Evolutionary conservation across 1,284 basidiomycete species (phyloP), one percentile per base, ranked within the genome.

Genomic region (Papiliotrema fonsecae): DNA sequence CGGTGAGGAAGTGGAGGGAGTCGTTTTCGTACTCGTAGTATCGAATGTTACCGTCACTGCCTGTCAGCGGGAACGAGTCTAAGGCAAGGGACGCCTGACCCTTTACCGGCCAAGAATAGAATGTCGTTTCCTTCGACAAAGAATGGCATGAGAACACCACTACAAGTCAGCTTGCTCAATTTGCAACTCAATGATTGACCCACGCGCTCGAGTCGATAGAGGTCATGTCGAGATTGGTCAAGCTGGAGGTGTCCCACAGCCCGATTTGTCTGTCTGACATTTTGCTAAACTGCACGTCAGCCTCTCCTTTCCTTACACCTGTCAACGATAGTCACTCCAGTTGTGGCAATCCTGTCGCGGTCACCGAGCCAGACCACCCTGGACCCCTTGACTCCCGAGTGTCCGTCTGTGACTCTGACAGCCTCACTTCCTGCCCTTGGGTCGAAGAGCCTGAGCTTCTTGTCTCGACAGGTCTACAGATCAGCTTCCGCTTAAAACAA

Each of bases 121-220:
- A 97, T 84, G 55, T 88, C 86, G 74, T 94, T 96, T 60, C 78
- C 79, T 50, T 97, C 92, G 41, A 82, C 84, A 84, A 89, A 98
- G 82, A 94, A 97, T 1, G 94, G 94, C 90, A 97, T 97, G 45
- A 96, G 74, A 34, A 97, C 89, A 42, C 94, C 93, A n/a, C 65
- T 68, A 31, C 21, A 19, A 24, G 11, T 30, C 0, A 37, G 47
- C 34, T 46, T 42, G 43, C 38, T 11, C 16, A 10, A 16, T 19
- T 32, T 32, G 24, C 11, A 24, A 37, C 11, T 34, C 18, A 30
- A 36, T 18, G 16, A 13, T 14, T 18, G 4, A 61, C 67, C 50
- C 39, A 71, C 62, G 89, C 83, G 48, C 85, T 87, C 70, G 91
- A 88, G 73, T 96, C 92, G 54, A 94, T 78, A 21, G 78, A 80